Conservation (phyloP, 805 yeast genomes). For the Lipomyces spencermartinsiae region DNA sequence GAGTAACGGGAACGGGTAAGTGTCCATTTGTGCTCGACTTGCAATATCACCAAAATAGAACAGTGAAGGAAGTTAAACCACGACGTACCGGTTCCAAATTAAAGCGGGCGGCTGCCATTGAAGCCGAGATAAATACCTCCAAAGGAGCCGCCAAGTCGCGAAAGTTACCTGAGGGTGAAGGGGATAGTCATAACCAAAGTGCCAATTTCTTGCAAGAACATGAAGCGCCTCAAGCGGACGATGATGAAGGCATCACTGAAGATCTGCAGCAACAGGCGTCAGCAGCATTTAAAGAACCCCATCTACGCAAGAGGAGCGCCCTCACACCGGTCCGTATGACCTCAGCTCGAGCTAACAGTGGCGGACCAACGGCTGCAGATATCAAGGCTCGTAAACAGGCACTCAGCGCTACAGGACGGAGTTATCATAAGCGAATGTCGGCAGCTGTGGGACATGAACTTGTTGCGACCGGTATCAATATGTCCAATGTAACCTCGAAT, state of each 20-base stretch:
- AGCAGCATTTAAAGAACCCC: constrained; percentile 24
- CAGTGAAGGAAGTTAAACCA: constrained; percentile 13
- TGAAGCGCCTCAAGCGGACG: constrained; percentile 16
- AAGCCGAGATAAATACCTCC: constrained; percentile 16
- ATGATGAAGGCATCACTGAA: constrained; percentile 18
- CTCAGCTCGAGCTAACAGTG: constrained; percentile 33
- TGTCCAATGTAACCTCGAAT: constrained; percentile 50
- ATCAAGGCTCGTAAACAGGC: constrained; percentile 10
- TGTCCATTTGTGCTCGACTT: constrained; percentile 71
- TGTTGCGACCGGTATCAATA: constrained; percentile 66
- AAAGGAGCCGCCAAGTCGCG: constrained; percentile 25
- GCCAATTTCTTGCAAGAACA: constrained; percentile 1
- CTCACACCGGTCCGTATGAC: constrained; percentile 35
- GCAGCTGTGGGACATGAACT: constrained; percentile 53
- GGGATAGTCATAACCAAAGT: constrained; percentile 5
- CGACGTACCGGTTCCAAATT: constrained; percentile 1
- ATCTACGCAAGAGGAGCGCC: constrained; percentile 15
- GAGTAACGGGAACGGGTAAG: constrained; percentile 71
- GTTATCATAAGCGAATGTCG: constrained; percentile 20
- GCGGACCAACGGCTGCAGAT: not conserved
- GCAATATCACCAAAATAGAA: constrained; percentile 10
- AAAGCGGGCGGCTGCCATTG: constrained; percentile 19
- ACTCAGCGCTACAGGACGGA: constrained; percentile 14
- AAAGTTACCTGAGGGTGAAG: constrained; percentile 15
- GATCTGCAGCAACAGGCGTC: constrained; percentile 8